Evolutionary conservation across 1,284 basidiomycete genomes (phyloP).

Genomic region (Trametes hirsuta): DNA sequence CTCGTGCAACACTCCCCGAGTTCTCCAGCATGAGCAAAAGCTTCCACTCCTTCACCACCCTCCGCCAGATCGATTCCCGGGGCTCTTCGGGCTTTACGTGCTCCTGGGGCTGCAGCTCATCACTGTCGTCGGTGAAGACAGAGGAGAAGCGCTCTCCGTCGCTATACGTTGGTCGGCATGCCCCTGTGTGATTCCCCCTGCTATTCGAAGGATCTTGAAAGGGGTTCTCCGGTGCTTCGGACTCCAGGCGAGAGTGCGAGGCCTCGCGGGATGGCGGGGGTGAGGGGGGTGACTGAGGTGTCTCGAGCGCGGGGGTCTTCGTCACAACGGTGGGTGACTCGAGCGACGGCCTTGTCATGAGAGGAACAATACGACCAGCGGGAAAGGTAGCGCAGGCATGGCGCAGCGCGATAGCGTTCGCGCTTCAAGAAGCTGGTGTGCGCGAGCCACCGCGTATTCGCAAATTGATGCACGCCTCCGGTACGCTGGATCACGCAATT

Average conservation of each 20-base stretch:
- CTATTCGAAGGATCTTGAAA: not conserved
- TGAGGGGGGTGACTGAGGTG: not conserved
- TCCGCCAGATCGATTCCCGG: slow-evolving; percentile 5
- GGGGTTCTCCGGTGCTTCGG: not conserved
- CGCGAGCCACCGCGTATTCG: slow-evolving; percentile 12
- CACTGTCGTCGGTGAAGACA: slow-evolving; percentile 5
- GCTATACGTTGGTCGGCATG: not conserved
- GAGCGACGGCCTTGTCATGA: not conserved
- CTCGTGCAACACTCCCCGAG: slow-evolving; percentile 60
- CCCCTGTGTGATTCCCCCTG: not conserved
- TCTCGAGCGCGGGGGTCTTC: not conserved
- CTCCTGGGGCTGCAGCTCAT: not conserved
- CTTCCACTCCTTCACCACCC: slow-evolving; percentile 27
- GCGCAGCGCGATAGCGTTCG: not conserved
- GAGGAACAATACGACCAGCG: not conserved
- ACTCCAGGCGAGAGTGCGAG: not conserved
- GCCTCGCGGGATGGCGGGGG: slow-evolving; percentile 5
- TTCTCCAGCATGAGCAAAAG: slow-evolving; percentile 50
- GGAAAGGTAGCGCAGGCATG: not conserved
- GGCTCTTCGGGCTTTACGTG: not conserved
- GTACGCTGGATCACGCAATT: slow-evolving; percentile 14
- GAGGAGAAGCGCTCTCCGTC: not conserved
- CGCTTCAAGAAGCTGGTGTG: not conserved
- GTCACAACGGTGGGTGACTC: not conserved
- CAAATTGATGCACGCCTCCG: slow-evolving; percentile 11